phyloP scores from a whole-genome alignment of 1,284 basidiomycete genomes.

The Irpex sp. region DNA sequence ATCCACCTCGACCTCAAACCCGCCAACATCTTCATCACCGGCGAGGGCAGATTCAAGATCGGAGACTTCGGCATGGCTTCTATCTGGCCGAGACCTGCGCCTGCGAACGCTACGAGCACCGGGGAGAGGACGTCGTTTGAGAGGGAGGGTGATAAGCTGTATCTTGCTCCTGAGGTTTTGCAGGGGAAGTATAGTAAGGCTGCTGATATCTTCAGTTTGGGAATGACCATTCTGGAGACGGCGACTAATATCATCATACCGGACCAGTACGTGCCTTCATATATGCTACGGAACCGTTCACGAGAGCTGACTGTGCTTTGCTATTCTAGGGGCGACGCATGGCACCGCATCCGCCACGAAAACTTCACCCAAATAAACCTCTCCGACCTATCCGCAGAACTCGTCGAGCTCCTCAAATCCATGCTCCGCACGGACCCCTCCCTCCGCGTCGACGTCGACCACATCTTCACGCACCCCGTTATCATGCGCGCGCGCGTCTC shows the following conservation, averaged over 20 bases:
- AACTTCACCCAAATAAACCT: slow-evolving; percentile 89
- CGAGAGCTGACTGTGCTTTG: slow-evolving; percentile 2
- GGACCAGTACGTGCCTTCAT: slow-evolving; percentile 69
- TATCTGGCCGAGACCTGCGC: slow-evolving; percentile 63
- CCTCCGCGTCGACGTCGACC: slow-evolving; percentile 53
- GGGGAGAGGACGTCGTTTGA: slow-evolving; percentile 63
- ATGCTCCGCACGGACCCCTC: slow-evolving; percentile 78
- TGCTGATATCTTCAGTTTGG: slow-evolving; percentile 96
- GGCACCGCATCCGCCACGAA: slow-evolving; percentile 90
- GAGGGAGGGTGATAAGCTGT: slow-evolving; percentile 95
- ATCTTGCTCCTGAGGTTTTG: slow-evolving; percentile 97
- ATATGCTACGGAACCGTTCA: background rate
- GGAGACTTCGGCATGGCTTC: slow-evolving; percentile 99
- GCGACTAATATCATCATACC: slow-evolving; percentile 95
- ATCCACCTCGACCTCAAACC: slow-evolving; percentile 98
- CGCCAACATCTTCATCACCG: slow-evolving; percentile 92
- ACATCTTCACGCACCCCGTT: slow-evolving; percentile 60
- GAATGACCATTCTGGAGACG: slow-evolving; percentile 93
- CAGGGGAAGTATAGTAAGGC: slow-evolving; percentile 88
- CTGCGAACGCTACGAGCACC: slow-evolving; percentile 27
- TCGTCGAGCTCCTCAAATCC: slow-evolving; percentile 65
- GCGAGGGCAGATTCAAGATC: slow-evolving; percentile 90
- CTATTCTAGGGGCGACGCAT: slow-evolving; percentile 85
- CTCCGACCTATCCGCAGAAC: slow-evolving; percentile 48
- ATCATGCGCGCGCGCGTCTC: slow-evolving; percentile 59